These are phyloP conservation scores for Mucor sp. DNA, from an alignment of 371 early-diverging fungal species.

Conservation along the genomic window DNA sequence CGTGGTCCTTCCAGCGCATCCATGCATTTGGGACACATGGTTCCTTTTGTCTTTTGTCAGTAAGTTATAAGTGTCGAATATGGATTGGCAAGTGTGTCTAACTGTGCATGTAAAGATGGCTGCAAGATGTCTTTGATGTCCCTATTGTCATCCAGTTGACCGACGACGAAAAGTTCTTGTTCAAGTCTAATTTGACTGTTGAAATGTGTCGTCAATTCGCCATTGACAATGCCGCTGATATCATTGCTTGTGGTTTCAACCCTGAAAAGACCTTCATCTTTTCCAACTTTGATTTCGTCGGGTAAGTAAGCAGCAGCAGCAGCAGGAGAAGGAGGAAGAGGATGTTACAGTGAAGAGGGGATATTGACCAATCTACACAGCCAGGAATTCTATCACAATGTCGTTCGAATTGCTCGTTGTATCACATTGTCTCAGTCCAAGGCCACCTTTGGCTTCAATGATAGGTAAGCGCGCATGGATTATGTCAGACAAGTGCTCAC, in stretches of 20 bases:
- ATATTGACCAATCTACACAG: conserved; percentile 30
- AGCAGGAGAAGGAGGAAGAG: too few species aligned
- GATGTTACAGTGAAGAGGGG: background rate
- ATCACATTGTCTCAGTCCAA: conserved; percentile 87
- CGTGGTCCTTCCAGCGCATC: conserved; percentile 96
- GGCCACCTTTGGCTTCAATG: conserved; percentile 92
- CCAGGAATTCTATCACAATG: conserved; percentile 91
- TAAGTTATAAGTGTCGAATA: conserved; percentile 33
- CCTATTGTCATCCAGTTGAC: conserved; percentile 99
- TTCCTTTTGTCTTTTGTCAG: conserved; percentile 99
- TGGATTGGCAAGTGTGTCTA: too few species aligned
- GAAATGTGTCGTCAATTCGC: conserved; percentile 87
- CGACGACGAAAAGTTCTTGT: conserved; percentile 99
- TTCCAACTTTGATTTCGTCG: conserved; percentile 91
- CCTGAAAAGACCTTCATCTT: conserved; percentile 99
- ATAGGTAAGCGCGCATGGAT: conserved; percentile 47
- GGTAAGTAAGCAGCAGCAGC: conserved; percentile 58
- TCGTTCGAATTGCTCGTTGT: conserved; percentile 83
- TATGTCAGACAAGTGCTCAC: background rate
- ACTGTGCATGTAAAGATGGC: conserved; percentile 61
- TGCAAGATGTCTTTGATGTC: conserved; percentile 97
- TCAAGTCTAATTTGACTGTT: conserved; percentile 89
- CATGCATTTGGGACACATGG: conserved; percentile 99
- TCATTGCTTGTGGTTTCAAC: conserved; percentile 98
- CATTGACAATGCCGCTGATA: conserved; percentile 93